A percentile compares a stretch with the other conserved stretches of the same genome.
These are phyloP conservation scores for Anethum foeniculum DNA, from an alignment of 140 eudicot species.

Conservation along the genomic window DNA sequence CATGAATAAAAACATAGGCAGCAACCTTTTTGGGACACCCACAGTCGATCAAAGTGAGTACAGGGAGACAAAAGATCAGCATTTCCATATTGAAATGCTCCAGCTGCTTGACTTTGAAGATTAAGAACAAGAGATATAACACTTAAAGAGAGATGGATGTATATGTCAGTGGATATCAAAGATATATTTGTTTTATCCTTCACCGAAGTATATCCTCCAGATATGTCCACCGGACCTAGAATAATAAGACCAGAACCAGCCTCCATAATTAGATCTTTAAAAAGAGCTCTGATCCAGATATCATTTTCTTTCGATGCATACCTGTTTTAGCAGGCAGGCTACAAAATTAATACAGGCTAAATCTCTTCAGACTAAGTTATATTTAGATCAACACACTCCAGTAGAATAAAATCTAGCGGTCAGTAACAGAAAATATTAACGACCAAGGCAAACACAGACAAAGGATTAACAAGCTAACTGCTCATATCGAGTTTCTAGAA, in stretches of 20 bases:
- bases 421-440: not conserved
- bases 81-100: conserved; percentile 69
- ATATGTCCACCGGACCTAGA: conserved; percentile 93
- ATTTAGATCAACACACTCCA: not conserved
- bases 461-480: not conserved
- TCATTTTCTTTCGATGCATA: conserved; percentile 90
- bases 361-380: not conserved
- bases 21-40: conserved; percentile 87
- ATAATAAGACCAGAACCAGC: conserved; percentile 96
- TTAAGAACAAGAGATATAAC: conserved; percentile 85
- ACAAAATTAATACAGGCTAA: not conserved
- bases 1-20: not conserved
- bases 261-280: conserved; percentile 81
- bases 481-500: not conserved
- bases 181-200: conserved; percentile 93
- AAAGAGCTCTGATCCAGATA: conserved; percentile 80
- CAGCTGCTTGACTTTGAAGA: conserved; percentile 73
- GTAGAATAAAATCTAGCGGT: not conserved
- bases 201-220: conserved; percentile 92
- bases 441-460: not conserved
- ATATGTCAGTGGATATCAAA: conserved; percentile 66
- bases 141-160: conserved; percentile 71
- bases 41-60: conserved; percentile 71
- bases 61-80: conserved; percentile 87
- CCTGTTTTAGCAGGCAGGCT: conserved; percentile 34